phyloP scores from a whole-genome alignment of 225 moss, liverwort and hornwort genomes.

The Polytrichum commune region DNA sequence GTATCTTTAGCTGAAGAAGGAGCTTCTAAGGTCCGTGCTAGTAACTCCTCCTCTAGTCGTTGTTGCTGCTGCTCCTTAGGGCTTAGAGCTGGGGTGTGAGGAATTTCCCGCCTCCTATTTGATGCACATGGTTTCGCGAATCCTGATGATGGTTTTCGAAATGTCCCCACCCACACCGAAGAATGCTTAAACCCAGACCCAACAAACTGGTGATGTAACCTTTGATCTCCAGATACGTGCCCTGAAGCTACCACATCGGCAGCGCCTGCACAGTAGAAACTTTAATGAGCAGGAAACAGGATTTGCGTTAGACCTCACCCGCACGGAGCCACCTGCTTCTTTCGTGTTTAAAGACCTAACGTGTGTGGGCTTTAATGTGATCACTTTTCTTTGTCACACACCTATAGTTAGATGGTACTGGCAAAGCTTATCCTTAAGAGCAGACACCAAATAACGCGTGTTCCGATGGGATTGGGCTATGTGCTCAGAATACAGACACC shows the following conservation, averaged over 20 bases:
- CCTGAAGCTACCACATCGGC: slow-evolving; percentile 33
- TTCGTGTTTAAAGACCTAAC: no score
- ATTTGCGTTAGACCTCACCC: slow-evolving; percentile 38
- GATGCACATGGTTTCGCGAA: slow-evolving; percentile 2
- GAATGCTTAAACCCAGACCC: slow-evolving; percentile 7
- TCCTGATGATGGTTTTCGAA: slow-evolving; percentile 3
- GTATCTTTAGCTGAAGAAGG: slow-evolving; percentile 8
- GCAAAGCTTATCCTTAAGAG: neutral
- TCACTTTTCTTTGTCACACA: neutral
- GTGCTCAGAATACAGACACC: neutral
- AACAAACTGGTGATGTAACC: no score
- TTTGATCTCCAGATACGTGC: neutral
- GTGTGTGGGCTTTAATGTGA: neutral
- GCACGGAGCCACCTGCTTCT: slow-evolving; percentile 5
- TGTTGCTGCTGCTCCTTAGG: slow-evolving; percentile 16
- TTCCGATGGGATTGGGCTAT: neutral
- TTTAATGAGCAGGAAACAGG: slow-evolving; percentile 44
- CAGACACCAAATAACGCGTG: neutral
- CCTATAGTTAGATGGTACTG: neutral
- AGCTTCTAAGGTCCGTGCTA: slow-evolving; percentile 24
- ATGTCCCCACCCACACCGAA: slow-evolving; percentile 1
- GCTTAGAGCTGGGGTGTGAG: neutral
- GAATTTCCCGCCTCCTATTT: slow-evolving; percentile 4
- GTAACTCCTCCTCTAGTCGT: slow-evolving; percentile 16
- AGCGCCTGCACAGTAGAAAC: slow-evolving; percentile 42